These are phyloP conservation scores for Dissophora globulifera DNA, from an alignment of 192 early-diverging fungal genomes.

Conservation along the genomic window DNA sequence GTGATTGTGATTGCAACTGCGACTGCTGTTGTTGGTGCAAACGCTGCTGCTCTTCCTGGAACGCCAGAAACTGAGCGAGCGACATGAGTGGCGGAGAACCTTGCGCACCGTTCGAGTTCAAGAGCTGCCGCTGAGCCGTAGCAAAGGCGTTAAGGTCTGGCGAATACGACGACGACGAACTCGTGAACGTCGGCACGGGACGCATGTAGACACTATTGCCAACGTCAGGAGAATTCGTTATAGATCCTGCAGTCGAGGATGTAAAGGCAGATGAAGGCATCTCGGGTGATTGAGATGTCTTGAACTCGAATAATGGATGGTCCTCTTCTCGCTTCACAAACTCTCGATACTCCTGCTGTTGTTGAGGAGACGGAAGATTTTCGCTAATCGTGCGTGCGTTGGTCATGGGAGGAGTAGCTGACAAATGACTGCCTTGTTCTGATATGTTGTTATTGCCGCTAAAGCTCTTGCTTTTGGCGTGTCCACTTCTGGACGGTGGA, in stretches of 20 bases:
- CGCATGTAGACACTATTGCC: constrained; percentile 4
- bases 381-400: neutral
- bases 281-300: constrained; percentile 29
- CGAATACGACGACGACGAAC: neutral
- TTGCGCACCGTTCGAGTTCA: neutral
- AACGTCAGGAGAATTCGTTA: too few species aligned
- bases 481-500: too few species aligned
- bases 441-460: neutral
- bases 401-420: too few species aligned
- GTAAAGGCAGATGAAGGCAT: neutral
- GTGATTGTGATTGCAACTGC: too few species aligned
- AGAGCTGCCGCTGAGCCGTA: constrained; percentile 3
- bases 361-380: neutral
- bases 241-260: neutral
- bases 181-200: constrained; percentile 11
- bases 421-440: too few species aligned
- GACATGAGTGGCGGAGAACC: constrained; percentile 11
- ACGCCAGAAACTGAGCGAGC: constrained; percentile 20
- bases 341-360: neutral
- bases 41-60: constrained; percentile 35
- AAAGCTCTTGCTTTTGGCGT: neutral
- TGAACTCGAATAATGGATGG: constrained; percentile 16
- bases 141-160: neutral
- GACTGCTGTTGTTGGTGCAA: constrained; percentile 28
- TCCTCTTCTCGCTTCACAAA: neutral